Base-by-base conservation (phyloP, 1,284 basidiomycete species). In the Gomphus bonarii region DNA sequence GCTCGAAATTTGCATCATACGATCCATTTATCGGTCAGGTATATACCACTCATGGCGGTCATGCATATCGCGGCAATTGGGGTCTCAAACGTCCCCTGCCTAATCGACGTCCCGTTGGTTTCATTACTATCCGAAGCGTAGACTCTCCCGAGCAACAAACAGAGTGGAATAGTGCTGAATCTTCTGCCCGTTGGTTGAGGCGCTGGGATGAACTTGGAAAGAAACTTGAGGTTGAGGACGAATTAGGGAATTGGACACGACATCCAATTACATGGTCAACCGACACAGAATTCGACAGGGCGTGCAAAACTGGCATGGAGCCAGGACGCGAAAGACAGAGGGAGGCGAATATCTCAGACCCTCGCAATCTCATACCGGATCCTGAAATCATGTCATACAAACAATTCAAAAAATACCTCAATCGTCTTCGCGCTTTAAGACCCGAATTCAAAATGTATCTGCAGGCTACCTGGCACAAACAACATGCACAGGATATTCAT, bases 61-160 rank as follows among this genome's bases (percentile, higher is more conserved):
- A 85, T 65, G 79, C 82, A 2, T 74, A 81, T 64, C 79, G 88
- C 35, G 88, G 88, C 55, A 79, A 89, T 69, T 91, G 80, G 77
- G 88, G 88, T 38, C 72, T 90, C 59, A 91, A 91, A 69, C 80
- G 88, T 0, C 82, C 87, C 36, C 76, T 90, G 22, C 72, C 84
- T 7, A 69, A 85, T 56, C 79, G 81, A 51, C 63, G 65, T 40
- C 77, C 78, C 51, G 76, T 80, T 61, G 78, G 80, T 7, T 78
- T 75, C 63, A 79, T 90, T 57, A 79, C 81, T 47, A 65, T 82
- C 65, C 67, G 74, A 65, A 66, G 72, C 63, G 77, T 86, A 65
- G 88, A 91, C 64, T 80, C 84, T 30, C 76, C 73, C 50, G 79
- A 85, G 59, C 75, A 87, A 62, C 88, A 85, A 67, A 84, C 85